Percentiles rank a stretch among this genome's conserved stretches.
phyloP scores from a whole-genome alignment of 371 early-diverging fungal species.

The Lichtheimia hyalospora region DNA sequence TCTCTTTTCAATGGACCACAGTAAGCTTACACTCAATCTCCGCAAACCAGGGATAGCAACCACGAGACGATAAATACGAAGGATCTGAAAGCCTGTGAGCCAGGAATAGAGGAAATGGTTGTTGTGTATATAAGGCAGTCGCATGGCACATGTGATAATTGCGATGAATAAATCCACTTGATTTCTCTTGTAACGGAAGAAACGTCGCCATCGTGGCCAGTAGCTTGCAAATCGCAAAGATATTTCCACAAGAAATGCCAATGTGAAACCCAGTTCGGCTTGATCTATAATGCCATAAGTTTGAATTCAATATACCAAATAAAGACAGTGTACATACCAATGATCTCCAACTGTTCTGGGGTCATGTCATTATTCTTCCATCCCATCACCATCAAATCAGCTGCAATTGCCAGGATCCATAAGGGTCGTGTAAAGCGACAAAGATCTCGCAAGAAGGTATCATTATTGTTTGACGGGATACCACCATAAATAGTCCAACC shows the following conservation, averaged over 20 bases:
- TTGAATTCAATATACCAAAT: background rate
- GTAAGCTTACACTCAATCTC: constrained; percentile 44
- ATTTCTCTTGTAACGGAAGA: constrained; percentile 50
- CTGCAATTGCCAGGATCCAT: constrained; percentile 49
- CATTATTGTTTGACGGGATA: constrained; percentile 14
- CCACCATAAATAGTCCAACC: constrained; percentile 39
- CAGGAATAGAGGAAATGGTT: constrained; percentile 48
- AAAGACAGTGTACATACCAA: background rate
- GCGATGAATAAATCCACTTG: constrained; percentile 53
- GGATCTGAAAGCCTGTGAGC: constrained; percentile 62
- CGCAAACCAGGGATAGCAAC: constrained; percentile 57
- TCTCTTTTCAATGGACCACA: no score
- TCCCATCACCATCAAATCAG: constrained; percentile 57
- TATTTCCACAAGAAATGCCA: constrained; percentile 58
- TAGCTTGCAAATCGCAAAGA: constrained; percentile 41
- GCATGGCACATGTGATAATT: constrained; percentile 49
- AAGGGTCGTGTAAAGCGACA: constrained; percentile 38
- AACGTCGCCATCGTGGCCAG: constrained; percentile 31
- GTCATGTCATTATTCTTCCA: constrained; percentile 43
- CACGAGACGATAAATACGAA: constrained; percentile 60
- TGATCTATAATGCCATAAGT: constrained; percentile 1
- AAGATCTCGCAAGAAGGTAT: constrained; percentile 14
- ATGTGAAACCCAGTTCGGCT: constrained; percentile 50
- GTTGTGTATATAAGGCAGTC: constrained; percentile 50
- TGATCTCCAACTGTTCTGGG: constrained; percentile 11